Percentiles rank a stretch among this genome's conserved stretches.
Conservation (phyloP, 202 grass and related monocot species). For the Carex sylvatica region DNA sequence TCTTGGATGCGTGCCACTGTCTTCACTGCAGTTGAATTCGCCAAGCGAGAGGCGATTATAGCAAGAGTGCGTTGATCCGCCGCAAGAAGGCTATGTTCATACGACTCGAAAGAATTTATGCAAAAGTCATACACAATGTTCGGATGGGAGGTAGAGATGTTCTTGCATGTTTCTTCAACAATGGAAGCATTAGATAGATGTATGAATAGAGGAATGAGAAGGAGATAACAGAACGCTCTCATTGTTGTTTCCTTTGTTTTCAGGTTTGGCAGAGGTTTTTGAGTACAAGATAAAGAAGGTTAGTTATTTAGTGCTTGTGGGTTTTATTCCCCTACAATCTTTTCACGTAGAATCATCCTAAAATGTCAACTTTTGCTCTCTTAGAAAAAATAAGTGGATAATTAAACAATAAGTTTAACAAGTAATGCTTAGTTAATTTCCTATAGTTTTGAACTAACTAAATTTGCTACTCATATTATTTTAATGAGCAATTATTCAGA, state of each 20-base stretch:
- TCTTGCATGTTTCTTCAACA: conserved; percentile 32
- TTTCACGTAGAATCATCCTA: background rate
- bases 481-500: background rate
- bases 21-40: conserved; percentile 16
- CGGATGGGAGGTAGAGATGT: conserved; percentile 1
- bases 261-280: background rate
- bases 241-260: conserved; percentile 4
- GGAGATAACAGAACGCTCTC: background rate
- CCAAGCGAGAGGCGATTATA: conserved; percentile 9
- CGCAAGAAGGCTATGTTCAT: background rate
- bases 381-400: background rate
- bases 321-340: background rate
- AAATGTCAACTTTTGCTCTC: background rate
- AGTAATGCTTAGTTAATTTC: background rate
- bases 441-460: background rate
- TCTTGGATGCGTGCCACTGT: background rate
- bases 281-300: conserved; percentile 10
- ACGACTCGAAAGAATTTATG: conserved; percentile 1
- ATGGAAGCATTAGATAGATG: conserved; percentile 14
- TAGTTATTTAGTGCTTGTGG: background rate
- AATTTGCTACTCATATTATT: background rate
- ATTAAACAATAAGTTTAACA: background rate
- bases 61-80: conserved; percentile 18
- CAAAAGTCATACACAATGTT: conserved; percentile 12
- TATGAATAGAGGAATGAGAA: conserved; percentile 10